Conservation (phyloP, 495 filamentous ascomycete genomes). For the Cercophora scortea region DNA sequence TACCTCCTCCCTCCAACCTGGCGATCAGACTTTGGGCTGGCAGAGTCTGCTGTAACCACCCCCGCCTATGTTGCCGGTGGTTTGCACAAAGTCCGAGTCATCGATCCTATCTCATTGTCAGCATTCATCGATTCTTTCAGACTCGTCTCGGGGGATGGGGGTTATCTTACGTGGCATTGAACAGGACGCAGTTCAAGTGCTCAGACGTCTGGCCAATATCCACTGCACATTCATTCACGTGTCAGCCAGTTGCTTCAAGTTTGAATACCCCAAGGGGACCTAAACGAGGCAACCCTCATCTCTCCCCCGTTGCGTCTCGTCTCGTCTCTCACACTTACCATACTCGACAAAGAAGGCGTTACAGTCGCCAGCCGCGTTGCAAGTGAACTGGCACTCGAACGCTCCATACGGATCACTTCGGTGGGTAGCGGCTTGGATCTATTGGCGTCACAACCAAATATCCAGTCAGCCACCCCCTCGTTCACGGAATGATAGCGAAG, state of each 20-base stretch:
- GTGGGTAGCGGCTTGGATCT: not conserved
- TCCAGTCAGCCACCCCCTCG: not conserved
- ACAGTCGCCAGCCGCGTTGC: conserved; percentile 21
- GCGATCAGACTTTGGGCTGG: too few species aligned
- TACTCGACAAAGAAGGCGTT: conserved; percentile 23
- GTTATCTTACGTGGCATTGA: conserved; percentile 25
- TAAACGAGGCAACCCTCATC: too few species aligned
- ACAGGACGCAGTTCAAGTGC: conserved; percentile 22
- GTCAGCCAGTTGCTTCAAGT: not conserved
- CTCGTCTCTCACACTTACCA: conserved; percentile 10
- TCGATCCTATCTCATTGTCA: conserved; percentile 11
- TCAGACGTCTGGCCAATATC: conserved; percentile 8
- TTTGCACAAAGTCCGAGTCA: conserved; percentile 8
- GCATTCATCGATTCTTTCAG: not conserved
- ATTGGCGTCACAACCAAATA: too few species aligned
- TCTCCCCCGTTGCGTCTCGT: too few species aligned
- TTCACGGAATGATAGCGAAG: too few species aligned
- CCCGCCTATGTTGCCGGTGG: conserved; percentile 8
- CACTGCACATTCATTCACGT: not conserved
- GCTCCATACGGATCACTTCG: conserved; percentile 16
- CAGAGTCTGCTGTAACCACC: conserved; percentile 23
- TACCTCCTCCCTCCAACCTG: too few species aligned
- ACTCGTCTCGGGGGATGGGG: too few species aligned
- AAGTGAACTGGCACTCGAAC: conserved; percentile 29
- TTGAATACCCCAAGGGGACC: not conserved